Evolutionary conservation across 352 stramenopile species (phyloP).

Genomic region (Pythium chondricola): DNA sequence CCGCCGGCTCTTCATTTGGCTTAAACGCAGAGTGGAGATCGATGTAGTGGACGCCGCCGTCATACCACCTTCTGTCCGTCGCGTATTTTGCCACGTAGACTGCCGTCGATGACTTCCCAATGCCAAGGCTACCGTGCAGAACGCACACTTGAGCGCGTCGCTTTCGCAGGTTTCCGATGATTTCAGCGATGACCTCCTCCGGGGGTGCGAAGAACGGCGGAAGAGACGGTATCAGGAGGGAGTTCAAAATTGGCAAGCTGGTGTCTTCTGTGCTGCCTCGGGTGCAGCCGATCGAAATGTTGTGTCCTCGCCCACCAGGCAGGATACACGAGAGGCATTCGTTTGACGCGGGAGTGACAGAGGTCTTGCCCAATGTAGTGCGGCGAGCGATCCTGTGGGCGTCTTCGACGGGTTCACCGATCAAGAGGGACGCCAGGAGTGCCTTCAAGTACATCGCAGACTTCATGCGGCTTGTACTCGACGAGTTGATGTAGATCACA

Average conservation of each 20-base stretch:
- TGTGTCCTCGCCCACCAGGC: slow-evolving; percentile 15
- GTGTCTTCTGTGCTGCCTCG: slow-evolving; percentile 9
- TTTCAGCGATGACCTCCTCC: slow-evolving; percentile 38
- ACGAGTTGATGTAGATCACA: slow-evolving; percentile 55
- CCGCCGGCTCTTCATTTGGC: slow-evolving; percentile 1
- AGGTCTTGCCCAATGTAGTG: slow-evolving; percentile 6
- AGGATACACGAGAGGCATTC: slow-evolving; percentile 20
- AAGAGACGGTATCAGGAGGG: slow-evolving; percentile 48
- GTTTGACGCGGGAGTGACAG: background rate
- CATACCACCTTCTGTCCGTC: slow-evolving; percentile 33
- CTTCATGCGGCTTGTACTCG: slow-evolving; percentile 23
- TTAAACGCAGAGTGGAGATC: slow-evolving; percentile 26
- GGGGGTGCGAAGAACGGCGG: slow-evolving; percentile 45
- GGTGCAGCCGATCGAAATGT: slow-evolving; percentile 16
- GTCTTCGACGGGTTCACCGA: slow-evolving; percentile 29
- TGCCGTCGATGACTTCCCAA: slow-evolving; percentile 58
- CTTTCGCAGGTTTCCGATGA: slow-evolving; percentile 15
- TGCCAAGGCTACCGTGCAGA: slow-evolving; percentile 33
- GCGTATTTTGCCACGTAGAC: slow-evolving; percentile 46
- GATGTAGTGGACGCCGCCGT: slow-evolving; percentile 51
- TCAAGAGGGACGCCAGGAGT: slow-evolving; percentile 37
- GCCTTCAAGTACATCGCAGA: slow-evolving; percentile 48
- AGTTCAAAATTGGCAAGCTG: slow-evolving; percentile 30
- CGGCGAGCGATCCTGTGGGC: slow-evolving; percentile 15
- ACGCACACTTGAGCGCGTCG: slow-evolving; percentile 36